phyloP scores from a whole-genome alignment of 768 basidiomycete genomes.

The Pleurotus cornucopiae region DNA sequence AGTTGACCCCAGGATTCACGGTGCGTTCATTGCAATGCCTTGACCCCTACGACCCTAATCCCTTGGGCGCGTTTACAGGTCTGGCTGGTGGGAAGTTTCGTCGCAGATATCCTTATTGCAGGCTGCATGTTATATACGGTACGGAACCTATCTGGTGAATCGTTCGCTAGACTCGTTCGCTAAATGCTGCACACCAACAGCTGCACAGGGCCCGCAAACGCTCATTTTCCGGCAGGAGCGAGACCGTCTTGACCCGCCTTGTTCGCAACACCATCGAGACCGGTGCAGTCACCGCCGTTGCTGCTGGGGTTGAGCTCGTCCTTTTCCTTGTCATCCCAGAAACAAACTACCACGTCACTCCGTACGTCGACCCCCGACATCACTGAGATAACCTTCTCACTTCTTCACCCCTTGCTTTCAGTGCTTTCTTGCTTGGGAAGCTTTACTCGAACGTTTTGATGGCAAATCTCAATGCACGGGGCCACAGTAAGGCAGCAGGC shows the following conservation, averaged over 20 bases:
- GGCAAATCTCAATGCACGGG: neutral
- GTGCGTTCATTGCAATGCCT: neutral
- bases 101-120: constrained; percentile 21
- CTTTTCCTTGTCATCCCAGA: constrained; percentile 9
- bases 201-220: constrained; percentile 7
- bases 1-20: constrained; percentile 3
- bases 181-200: constrained; percentile 2
- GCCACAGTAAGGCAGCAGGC: neutral
- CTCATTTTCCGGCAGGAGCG: constrained; percentile 9
- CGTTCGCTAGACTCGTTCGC: neutral
- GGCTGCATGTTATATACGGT: constrained; percentile 21
- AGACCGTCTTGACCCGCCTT: constrained; percentile 12
- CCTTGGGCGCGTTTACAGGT: constrained; percentile 9
- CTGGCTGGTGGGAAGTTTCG: constrained; percentile 22
- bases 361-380: neutral
- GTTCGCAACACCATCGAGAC: constrained; percentile 15
- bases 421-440: neutral
- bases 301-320: constrained; percentile 14
- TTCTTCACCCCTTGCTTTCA: neutral
- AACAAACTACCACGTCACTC: neutral
- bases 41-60: no score
- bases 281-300: constrained; percentile 15
- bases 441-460: neutral
- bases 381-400: neutral
- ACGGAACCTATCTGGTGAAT: neutral